Evolutionary conservation across 805 yeast species (phyloP).

Genomic region (Debaryomyces castellii): DNA sequence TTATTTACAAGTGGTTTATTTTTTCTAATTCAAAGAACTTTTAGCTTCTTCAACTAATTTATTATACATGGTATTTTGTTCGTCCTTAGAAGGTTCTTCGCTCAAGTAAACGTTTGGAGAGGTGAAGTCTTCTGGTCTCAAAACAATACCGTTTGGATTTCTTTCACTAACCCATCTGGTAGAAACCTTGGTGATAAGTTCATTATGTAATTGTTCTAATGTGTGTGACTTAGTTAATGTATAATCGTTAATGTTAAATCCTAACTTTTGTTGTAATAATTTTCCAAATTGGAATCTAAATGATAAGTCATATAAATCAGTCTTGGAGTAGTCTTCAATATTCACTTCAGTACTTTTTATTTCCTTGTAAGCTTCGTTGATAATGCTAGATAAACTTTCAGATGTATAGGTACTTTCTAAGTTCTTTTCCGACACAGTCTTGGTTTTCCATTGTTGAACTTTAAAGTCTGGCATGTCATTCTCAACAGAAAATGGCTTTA

Average conservation of each 20-base stretch:
- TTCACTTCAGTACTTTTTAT: conserved; percentile 17
- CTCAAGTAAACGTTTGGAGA: conserved; percentile 59
- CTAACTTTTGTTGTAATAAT: conserved; percentile 46
- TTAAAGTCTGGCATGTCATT: conserved; percentile 36
- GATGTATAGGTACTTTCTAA: conserved; percentile 27
- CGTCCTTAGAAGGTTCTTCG: conserved; percentile 45
- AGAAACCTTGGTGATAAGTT: conserved; percentile 40
- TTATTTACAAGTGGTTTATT: conserved; percentile 5
- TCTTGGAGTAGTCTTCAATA: conserved; percentile 9
- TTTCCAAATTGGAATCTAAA: conserved; percentile 51
- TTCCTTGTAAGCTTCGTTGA: conserved; percentile 25
- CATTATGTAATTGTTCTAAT: conserved; percentile 36
- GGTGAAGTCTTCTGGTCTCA: conserved; percentile 53
- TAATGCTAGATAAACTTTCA: conserved; percentile 21
- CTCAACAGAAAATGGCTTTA: conserved; percentile 22
- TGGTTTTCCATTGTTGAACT: conserved; percentile 36
- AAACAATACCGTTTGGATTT: conserved; percentile 73
- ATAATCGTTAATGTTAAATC: conserved; percentile 54
- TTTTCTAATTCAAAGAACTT: conserved; percentile 11
- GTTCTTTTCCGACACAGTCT: conserved; percentile 18
- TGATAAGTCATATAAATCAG: conserved; percentile 41
- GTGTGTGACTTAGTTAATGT: conserved; percentile 42
- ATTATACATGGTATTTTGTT: conserved; percentile 45
- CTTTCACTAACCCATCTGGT: conserved; percentile 54
- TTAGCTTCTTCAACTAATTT: conserved; percentile 49